A percentile compares a stretch with the other conserved stretches of the same genome.
phyloP scores from a whole-genome alignment of 768 basidiomycete species.

The Cantharellus anzutake region DNA sequence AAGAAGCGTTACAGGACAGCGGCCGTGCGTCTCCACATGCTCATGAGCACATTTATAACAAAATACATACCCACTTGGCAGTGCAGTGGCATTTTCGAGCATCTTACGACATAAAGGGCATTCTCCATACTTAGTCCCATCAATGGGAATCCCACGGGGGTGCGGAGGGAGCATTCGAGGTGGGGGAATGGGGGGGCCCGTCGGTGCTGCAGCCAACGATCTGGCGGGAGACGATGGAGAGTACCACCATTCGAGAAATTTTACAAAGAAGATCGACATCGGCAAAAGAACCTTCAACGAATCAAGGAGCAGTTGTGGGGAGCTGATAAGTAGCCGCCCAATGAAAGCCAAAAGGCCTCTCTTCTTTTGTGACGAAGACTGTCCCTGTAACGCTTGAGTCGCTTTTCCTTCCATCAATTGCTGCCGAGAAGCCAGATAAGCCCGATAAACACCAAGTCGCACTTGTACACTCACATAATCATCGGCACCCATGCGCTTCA shows the following conservation, averaged over 20 bases:
- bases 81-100: slow-evolving; percentile 72
- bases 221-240: slow-evolving; percentile 78
- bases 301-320: slow-evolving; percentile 51
- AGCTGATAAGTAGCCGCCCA: slow-evolving; percentile 27
- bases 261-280: slow-evolving; percentile 83
- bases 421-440: neutral
- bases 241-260: slow-evolving; percentile 99
- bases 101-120: slow-evolving; percentile 62
- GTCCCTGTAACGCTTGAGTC: neutral
- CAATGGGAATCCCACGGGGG: slow-evolving; percentile 47
- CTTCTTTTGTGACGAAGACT: neutral
- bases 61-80: slow-evolving; percentile 88
- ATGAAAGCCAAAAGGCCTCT: slow-evolving; percentile 12
- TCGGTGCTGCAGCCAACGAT: slow-evolving; percentile 37
- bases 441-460: neutral
- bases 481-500: slow-evolving; percentile 59
- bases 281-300: slow-evolving; percentile 66
- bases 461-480: slow-evolving; percentile 41
- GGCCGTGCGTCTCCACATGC: slow-evolving; percentile 54
- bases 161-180: slow-evolving; percentile 60
- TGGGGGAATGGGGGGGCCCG: slow-evolving; percentile 55
- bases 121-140: slow-evolving; percentile 46
- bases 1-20: slow-evolving; percentile 75
- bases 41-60: slow-evolving; percentile 85
- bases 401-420: neutral